Evolutionary conservation across 352 stramenopile species (phyloP).

Genomic region (Globisporangium spiculum): DNA sequence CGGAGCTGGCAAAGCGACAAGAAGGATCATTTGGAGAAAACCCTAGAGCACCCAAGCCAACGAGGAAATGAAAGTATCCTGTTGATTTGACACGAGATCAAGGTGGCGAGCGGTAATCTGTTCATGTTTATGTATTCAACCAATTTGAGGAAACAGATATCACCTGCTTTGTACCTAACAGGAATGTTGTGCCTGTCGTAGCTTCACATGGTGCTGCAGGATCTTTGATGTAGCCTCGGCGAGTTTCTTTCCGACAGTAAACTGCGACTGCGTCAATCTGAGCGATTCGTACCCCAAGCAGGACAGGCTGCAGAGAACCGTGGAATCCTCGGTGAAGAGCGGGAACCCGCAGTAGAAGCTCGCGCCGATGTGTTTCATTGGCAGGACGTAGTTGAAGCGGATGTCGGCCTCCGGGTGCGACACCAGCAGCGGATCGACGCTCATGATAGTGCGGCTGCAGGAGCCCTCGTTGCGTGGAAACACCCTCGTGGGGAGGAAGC

Average conservation of each 20-base stretch:
- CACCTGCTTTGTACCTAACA: too few species aligned
- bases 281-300: constrained; percentile 46
- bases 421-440: constrained; percentile 16
- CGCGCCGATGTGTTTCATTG: constrained; percentile 4
- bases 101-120: too few species aligned
- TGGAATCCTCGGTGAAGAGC: constrained; percentile 35
- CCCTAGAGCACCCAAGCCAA: background rate
- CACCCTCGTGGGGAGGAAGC: background rate
- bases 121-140: too few species aligned
- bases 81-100: too few species aligned
- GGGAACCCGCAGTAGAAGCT: constrained; percentile 83
- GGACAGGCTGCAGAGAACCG: constrained; percentile 59
- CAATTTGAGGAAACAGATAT: too few species aligned
- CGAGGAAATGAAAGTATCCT: too few species aligned
- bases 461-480: constrained; percentile 21
- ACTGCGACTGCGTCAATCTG: constrained; percentile 56
- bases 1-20: background rate
- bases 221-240: constrained; percentile 52
- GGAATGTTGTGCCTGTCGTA: too few species aligned
- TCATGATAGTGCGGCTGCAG: constrained; percentile 20
- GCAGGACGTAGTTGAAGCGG: constrained; percentile 4
- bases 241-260: constrained; percentile 43
- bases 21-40: background rate
- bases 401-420: constrained; percentile 18
- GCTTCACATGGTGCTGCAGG: background rate